phyloP scores from a whole-genome alignment of 2,329 filamentous ascomycete genomes.

The Mollisiaceae sp. region DNA sequence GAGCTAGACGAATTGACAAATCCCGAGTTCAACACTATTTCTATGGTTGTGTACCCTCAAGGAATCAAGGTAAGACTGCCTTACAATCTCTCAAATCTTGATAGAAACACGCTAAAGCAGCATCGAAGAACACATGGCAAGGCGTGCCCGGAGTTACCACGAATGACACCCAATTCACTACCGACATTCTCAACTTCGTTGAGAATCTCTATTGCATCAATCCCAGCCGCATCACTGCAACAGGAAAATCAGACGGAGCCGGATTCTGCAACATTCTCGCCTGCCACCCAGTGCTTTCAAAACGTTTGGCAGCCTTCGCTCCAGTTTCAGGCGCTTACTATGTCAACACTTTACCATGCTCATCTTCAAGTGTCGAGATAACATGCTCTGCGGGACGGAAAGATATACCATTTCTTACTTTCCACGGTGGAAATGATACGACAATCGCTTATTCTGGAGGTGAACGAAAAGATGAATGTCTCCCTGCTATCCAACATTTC shows the following conservation, averaged over 20 bases:
- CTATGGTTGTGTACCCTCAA: conserved; percentile 51
- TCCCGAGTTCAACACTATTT: conserved; percentile 43
- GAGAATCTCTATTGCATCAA: conserved; percentile 48
- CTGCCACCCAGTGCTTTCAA: conserved; percentile 46
- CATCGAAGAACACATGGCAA: conserved; percentile 47
- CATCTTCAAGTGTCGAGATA: conserved; percentile 44
- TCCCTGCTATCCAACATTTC: conserved; percentile 48
- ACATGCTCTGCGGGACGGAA: conserved; percentile 44
- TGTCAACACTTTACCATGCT: conserved; percentile 40
- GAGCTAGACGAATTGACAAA: conserved; percentile 44
- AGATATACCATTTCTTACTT: conserved; percentile 48
- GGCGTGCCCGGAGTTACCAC: conserved; percentile 44
- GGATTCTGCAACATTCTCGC: conserved; percentile 49
- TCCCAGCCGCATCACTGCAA: background rate
- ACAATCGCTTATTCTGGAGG: conserved; percentile 52
- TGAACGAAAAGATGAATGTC: conserved; percentile 47
- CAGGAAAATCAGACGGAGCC: conserved; percentile 50
- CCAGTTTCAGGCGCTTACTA: conserved; percentile 52
- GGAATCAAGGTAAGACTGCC: conserved; percentile 44
- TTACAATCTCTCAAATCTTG: background rate
- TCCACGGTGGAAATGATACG: conserved; percentile 54
- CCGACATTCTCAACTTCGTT: conserved; percentile 48
- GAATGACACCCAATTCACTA: conserved; percentile 51
- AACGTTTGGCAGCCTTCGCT: conserved; percentile 51
- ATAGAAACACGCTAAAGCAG: background rate